phyloP scores from a whole-genome alignment of 163 green algal species.

The Prototheca cutis region DNA sequence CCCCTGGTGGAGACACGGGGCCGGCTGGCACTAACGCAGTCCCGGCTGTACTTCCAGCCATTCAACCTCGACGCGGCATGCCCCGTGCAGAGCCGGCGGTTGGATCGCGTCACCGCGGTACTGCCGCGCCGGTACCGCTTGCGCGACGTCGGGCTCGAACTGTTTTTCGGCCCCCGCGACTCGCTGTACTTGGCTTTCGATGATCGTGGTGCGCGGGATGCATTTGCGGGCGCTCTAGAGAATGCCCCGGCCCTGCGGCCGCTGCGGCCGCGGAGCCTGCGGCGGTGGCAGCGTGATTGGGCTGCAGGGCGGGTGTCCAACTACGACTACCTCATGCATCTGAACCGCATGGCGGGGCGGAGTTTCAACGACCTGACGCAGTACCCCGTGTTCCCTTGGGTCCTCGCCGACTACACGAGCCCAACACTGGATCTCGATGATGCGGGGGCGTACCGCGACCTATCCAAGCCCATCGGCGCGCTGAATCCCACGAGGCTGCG shows the following conservation, averaged over 20 bases:
- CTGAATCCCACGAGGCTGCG: constrained; percentile 59
- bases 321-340: constrained; percentile 81
- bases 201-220: constrained; percentile 24
- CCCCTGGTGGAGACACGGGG: constrained; percentile 72
- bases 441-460: constrained; percentile 56
- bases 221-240: constrained; percentile 21
- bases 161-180: constrained; percentile 41
- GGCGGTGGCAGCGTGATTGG: constrained; percentile 62
- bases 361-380: constrained; percentile 91
- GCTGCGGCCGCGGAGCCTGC: constrained; percentile 38
- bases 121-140: constrained; percentile 53
- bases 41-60: constrained; percentile 87
- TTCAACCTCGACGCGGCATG: constrained; percentile 38
- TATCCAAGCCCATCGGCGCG: constrained; percentile 84
- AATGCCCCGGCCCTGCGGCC: constrained; percentile 27
- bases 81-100: constrained; percentile 7
- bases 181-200: constrained; percentile 73
- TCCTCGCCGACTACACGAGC: constrained; percentile 66
- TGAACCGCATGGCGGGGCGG: constrained; percentile 80
- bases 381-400: constrained; percentile 87
- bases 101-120: constrained; percentile 56
- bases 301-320: constrained; percentile 65
- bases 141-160: constrained; percentile 42
- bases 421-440: constrained; percentile 54
- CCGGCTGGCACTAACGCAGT: constrained; percentile 65